phyloP scores from a whole-genome alignment of 228 moss, liverwort and hornwort genomes.

The Sphagnum fallax region DNA sequence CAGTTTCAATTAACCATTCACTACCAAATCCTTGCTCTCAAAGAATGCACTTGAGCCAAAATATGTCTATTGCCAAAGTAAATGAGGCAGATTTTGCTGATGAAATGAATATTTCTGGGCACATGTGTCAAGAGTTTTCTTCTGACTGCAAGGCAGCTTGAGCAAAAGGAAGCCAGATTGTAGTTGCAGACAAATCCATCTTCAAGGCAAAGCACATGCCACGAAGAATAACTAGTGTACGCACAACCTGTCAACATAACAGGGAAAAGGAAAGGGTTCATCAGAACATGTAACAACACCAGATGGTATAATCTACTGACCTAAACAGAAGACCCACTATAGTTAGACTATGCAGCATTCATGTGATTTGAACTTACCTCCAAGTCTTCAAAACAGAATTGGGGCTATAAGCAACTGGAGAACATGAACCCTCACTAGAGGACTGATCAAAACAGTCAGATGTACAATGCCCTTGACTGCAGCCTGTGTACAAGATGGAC shows the following conservation, averaged over 20 bases:
- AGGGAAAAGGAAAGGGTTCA: not conserved
- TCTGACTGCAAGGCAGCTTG: slow-evolving; percentile 30
- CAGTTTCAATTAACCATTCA: too few species aligned
- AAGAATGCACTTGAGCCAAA: too few species aligned
- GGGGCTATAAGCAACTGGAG: not conserved
- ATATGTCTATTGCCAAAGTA: too few species aligned
- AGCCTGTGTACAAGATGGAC: too few species aligned
- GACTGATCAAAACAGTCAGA: too few species aligned
- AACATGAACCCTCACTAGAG: not conserved
- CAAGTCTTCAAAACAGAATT: not conserved
- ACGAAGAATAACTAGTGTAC: slow-evolving; percentile 84
- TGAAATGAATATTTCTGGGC: too few species aligned
- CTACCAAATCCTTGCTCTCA: too few species aligned
- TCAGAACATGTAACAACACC: too few species aligned
- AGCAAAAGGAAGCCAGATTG: slow-evolving; percentile 83
- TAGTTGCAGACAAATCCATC: slow-evolving; percentile 83
- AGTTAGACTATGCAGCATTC: not conserved
- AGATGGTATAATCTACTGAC: too few species aligned
- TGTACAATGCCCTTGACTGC: too few species aligned
- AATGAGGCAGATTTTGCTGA: too few species aligned
- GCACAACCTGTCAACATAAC: slow-evolving; percentile 59
- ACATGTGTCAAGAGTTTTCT: slow-evolving; percentile 13
- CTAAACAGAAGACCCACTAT: not conserved
- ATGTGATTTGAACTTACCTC: not conserved
- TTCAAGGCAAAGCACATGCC: slow-evolving; percentile 83